Conservation (phyloP, 2,329 filamentous ascomycete genomes). For the Colletotrichum eremochloae region DNA sequence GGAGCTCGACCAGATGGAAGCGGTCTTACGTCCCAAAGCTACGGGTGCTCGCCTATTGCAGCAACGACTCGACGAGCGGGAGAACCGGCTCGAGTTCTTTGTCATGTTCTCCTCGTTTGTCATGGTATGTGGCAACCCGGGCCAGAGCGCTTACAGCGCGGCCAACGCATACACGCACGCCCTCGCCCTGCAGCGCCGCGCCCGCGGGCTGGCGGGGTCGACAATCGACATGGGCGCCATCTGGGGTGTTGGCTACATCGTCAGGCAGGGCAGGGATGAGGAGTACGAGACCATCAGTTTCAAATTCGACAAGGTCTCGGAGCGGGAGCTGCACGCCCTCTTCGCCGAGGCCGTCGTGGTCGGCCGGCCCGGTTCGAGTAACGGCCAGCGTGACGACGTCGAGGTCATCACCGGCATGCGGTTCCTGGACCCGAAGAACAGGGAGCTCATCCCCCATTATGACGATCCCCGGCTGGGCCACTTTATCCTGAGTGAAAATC, state of each 20-base stretch:
- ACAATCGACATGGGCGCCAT: conserved; percentile 55
- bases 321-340: conserved; percentile 55
- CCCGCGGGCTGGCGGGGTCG: conserved; percentile 52
- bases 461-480: conserved; percentile 13
- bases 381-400: neutral
- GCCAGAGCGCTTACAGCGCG: conserved; percentile 60
- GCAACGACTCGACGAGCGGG: conserved; percentile 45
- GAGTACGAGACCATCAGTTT: conserved; percentile 29
- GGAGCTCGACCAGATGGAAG: conserved; percentile 45
- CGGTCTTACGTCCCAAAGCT: conserved; percentile 52
- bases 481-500: conserved; percentile 1
- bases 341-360: conserved; percentile 58
- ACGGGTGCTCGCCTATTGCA: conserved; percentile 49
- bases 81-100: conserved; percentile 52
- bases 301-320: conserved; percentile 39
- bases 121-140: conserved; percentile 47
- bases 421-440: neutral
- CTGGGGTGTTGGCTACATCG: conserved; percentile 58
- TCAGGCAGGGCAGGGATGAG: conserved; percentile 31
- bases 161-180: conserved; percentile 58
- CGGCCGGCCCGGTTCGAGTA: conserved; percentile 40
- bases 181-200: conserved; percentile 52
- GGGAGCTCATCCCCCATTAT: neutral
- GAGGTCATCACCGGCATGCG: conserved; percentile 7
- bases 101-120: conserved; percentile 51